These are phyloP conservation scores for Oemleria cerasiformis DNA, from an alignment of 306 rosid species.

Conservation along the genomic window DNA sequence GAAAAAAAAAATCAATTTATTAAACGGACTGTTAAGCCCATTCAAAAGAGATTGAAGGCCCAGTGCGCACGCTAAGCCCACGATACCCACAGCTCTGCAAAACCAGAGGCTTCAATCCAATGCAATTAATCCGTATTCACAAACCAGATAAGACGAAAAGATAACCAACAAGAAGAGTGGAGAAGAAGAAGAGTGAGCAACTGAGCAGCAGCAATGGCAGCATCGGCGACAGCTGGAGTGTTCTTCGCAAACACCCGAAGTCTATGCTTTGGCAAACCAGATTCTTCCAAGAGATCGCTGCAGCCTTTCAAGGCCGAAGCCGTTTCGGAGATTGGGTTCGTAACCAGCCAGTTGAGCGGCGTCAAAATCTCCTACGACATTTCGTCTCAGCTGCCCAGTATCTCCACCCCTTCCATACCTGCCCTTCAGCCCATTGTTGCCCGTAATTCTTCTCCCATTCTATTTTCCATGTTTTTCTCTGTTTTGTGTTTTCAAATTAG, in stretches of 20 bases:
- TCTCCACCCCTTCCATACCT: slow-evolving; percentile 34
- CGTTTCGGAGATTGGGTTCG: slow-evolving; percentile 50
- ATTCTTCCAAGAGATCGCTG: neutral
- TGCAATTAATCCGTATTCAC: neutral
- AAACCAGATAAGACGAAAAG: slow-evolving; percentile 9
- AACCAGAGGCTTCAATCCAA: slow-evolving; percentile 7
- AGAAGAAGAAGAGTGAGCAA: neutral
- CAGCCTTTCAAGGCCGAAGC: slow-evolving; percentile 17
- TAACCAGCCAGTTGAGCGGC: slow-evolving; percentile 67
- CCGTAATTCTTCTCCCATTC: slow-evolving; percentile 35
- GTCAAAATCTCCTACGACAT: slow-evolving; percentile 46
- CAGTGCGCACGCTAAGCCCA: neutral
- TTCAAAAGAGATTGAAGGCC: neutral
- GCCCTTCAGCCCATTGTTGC: slow-evolving; percentile 55
- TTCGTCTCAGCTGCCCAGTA: slow-evolving; percentile 21
- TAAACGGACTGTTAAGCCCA: neutral
- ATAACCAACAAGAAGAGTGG: neutral
- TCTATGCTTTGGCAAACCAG: slow-evolving; percentile 16
- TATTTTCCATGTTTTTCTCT: neutral
- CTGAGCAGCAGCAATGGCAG: slow-evolving; percentile 42
- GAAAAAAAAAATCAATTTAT: no score
- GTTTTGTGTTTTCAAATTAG: neutral
- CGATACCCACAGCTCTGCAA: neutral
- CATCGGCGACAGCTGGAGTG: slow-evolving; percentile 32
- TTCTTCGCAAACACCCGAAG: slow-evolving; percentile 19